These are phyloP conservation scores for Agaricus sinodeliciosus DNA, from an alignment of 768 basidiomycete genomes.

Conservation along the genomic window DNA sequence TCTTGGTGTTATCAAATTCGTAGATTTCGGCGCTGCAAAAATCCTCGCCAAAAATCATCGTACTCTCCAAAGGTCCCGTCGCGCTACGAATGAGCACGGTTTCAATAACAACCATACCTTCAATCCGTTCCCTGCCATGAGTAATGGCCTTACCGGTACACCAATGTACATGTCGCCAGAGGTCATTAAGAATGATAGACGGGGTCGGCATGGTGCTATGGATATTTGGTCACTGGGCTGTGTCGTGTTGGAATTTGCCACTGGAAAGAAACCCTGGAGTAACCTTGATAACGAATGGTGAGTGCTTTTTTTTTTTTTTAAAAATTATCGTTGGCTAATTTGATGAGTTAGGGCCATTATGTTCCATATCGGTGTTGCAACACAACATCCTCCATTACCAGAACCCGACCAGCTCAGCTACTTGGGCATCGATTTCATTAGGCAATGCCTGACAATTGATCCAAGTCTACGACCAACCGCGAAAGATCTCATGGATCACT, in stretches of 20 bases:
- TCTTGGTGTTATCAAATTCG: slow-evolving; percentile 89
- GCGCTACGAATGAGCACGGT: slow-evolving; percentile 35
- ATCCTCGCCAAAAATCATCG: slow-evolving; percentile 87
- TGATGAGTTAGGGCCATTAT: slow-evolving; percentile 82
- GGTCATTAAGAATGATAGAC: slow-evolving; percentile 89
- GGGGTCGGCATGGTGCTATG: slow-evolving; percentile 90
- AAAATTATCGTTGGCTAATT: no score
- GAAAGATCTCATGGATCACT: slow-evolving; percentile 75
- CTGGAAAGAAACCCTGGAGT: slow-evolving; percentile 97
- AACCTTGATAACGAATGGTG: slow-evolving; percentile 99
- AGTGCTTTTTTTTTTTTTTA: slow-evolving; percentile 13
- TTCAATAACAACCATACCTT: slow-evolving; percentile 13
- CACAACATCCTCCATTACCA: slow-evolving; percentile 92
- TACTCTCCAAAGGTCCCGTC: slow-evolving; percentile 70
- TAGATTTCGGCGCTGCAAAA: slow-evolving; percentile 97
- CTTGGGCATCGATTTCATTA: slow-evolving; percentile 89
- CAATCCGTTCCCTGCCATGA: slow-evolving; percentile 34
- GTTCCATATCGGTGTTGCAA: slow-evolving; percentile 98
- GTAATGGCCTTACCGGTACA: slow-evolving; percentile 90
- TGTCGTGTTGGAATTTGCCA: slow-evolving; percentile 94
- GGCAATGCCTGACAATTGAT: slow-evolving; percentile 85
- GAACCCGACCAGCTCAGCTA: slow-evolving; percentile 86
- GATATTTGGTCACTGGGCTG: slow-evolving; percentile 98
- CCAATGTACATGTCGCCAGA: slow-evolving; percentile 99
- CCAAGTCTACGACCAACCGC: slow-evolving; percentile 80